These are phyloP conservation scores for Escovopsis weberi DNA, from an alignment of 2,329 filamentous ascomycete species.

Conservation along the genomic window DNA sequence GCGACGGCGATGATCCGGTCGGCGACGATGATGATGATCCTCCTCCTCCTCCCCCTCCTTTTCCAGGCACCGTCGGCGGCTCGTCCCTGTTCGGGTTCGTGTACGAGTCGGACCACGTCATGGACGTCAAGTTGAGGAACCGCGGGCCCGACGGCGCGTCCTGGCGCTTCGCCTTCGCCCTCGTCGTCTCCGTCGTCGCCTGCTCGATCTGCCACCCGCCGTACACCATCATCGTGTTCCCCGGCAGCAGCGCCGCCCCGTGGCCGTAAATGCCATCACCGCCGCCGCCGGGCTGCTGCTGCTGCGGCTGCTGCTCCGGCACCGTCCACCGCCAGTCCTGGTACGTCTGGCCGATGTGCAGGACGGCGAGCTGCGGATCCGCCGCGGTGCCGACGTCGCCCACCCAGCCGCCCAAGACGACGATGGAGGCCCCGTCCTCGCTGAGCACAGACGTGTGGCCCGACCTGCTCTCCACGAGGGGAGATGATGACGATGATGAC, in stretches of 20 bases:
- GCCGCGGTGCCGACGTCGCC: conserved; percentile 65
- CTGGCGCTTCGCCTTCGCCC: conserved; percentile 21
- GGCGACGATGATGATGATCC: no score
- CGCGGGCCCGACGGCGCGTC: conserved; percentile 12
- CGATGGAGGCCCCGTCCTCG: conserved; percentile 60
- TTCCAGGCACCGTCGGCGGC: background rate
- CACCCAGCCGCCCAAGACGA: conserved; percentile 86
- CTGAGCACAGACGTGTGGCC: conserved; percentile 78
- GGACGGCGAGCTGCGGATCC: conserved; percentile 62
- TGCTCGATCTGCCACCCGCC: conserved; percentile 41
- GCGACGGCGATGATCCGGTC: no score
- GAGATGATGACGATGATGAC: no score
- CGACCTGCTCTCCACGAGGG: conserved; percentile 59
- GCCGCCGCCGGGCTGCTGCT: conserved; percentile 9
- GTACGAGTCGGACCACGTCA: conserved; percentile 37
- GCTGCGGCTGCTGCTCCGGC: conserved; percentile 33
- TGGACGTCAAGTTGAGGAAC: conserved; percentile 45
- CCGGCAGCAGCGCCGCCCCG: conserved; percentile 46
- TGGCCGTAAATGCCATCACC: conserved; percentile 44
- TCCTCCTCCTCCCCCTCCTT: background rate
- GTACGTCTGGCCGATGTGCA: conserved; percentile 62
- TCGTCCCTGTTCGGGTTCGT: conserved; percentile 24
- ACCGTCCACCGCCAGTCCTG: conserved; percentile 60
- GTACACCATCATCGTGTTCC: conserved; percentile 54
- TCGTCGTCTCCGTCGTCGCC: no score